phyloP scores from a whole-genome alignment of 768 basidiomycete genomes.

The Pisolithus marmoratus region DNA sequence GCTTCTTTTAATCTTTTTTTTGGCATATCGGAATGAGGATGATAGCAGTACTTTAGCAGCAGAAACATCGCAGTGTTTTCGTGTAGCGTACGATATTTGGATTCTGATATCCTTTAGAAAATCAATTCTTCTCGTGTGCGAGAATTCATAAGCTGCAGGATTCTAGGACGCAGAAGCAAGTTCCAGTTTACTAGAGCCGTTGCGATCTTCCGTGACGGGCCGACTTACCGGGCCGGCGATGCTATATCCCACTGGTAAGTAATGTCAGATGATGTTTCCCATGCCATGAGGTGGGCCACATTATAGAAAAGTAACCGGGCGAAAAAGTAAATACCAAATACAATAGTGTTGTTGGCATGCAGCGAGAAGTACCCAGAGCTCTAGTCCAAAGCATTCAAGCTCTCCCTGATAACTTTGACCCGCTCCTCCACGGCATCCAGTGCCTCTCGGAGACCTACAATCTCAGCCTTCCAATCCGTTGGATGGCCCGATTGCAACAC shows the following conservation, averaged over 20 bases:
- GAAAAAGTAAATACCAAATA: neutral
- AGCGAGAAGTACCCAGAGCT: neutral
- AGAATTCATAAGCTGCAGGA: neutral
- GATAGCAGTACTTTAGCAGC: no score
- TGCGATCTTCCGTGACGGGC: no score
- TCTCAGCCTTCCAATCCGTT: constrained; percentile 40
- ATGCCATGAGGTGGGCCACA: neutral
- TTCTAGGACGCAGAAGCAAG: no score
- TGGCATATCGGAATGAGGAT: neutral
- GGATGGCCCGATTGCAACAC: constrained; percentile 11
- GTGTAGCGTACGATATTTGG: no score
- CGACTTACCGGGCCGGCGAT: no score
- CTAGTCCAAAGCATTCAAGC: constrained; percentile 30
- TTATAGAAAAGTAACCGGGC: neutral
- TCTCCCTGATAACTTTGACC: constrained; percentile 42
- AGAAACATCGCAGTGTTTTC: no score
- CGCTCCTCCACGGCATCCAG: constrained; percentile 58
- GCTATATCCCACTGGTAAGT: no score
- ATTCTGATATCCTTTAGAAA: neutral
- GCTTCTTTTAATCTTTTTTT: neutral
- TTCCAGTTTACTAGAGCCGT: no score
- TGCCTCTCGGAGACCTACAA: constrained; percentile 40
- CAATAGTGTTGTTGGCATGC: neutral
- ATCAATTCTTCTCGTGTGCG: neutral
- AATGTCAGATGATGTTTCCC: no score